Percentiles rank a stretch among this genome's conserved stretches.
Conservation (phyloP, 441 rosid genomes). For the Populus trichocarpa region DNA sequence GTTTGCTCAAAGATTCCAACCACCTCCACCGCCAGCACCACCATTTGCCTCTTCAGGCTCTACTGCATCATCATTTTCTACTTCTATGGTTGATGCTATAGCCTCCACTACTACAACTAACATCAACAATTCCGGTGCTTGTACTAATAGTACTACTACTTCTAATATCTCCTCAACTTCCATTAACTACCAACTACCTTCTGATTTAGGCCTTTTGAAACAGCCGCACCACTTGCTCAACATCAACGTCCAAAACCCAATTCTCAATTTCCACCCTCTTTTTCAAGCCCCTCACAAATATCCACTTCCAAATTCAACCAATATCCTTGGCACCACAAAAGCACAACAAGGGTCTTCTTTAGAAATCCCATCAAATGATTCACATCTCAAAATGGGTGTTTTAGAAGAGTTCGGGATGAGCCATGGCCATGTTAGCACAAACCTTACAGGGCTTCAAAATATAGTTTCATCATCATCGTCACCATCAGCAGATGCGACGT, state of each 20-base stretch:
- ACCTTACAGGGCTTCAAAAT: slow-evolving; percentile 27
- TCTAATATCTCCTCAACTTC: slow-evolving; percentile 25
- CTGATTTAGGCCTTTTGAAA: slow-evolving; percentile 35
- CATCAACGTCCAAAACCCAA: slow-evolving; percentile 48
- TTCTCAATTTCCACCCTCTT: slow-evolving; percentile 59
- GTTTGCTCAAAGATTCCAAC: slow-evolving; percentile 51
- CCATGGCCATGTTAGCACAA: slow-evolving; percentile 28
- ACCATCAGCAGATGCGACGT: slow-evolving; percentile 17
- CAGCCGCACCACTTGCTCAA: slow-evolving; percentile 36
- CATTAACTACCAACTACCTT: slow-evolving; percentile 31
- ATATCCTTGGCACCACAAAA: slow-evolving; percentile 25
- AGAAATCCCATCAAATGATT: slow-evolving; percentile 17
- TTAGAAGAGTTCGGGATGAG: slow-evolving; percentile 44
- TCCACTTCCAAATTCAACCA: slow-evolving; percentile 34
- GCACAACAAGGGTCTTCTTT: slow-evolving; percentile 13
- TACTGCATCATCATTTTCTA: slow-evolving; percentile 25
- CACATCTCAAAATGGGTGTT: slow-evolving; percentile 37
- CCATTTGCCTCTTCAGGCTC: slow-evolving; percentile 20
- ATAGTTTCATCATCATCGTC: slow-evolving; percentile 20
- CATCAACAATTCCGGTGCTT: slow-evolving; percentile 16
- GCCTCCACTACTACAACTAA: slow-evolving; percentile 27
- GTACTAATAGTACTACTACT: neutral
- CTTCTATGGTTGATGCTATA: slow-evolving; percentile 30
- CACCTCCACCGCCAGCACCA: slow-evolving; percentile 12
- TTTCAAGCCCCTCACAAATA: slow-evolving; percentile 48